Conservation (phyloP, 148 eudicot species). For the Fallopia convolvulus region DNA sequence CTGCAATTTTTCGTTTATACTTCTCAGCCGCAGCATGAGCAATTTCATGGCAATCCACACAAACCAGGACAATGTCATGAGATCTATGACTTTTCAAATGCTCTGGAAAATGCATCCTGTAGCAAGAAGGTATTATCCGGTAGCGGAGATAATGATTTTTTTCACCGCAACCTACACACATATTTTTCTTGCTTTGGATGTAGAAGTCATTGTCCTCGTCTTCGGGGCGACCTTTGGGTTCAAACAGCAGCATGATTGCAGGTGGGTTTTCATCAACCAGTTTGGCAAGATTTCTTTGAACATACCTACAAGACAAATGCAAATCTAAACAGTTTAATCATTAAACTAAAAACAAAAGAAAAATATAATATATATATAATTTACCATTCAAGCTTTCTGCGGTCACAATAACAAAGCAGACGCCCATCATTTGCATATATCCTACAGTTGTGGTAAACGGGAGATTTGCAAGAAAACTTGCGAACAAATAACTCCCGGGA, state of each 20-base stretch:
- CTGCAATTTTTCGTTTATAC: constrained; percentile 64
- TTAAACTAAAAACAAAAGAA: background rate
- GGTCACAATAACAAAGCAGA: constrained; percentile 86
- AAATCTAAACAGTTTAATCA: constrained; percentile 9
- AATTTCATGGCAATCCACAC: constrained; percentile 96
- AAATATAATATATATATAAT: constrained; percentile 13
- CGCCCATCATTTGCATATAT: constrained; percentile 96
- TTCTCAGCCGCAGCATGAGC: constrained; percentile 97
- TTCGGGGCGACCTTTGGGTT: constrained; percentile 98
- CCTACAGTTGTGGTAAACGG: constrained; percentile 95
- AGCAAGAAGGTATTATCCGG: constrained; percentile 95
- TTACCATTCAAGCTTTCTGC: constrained; percentile 93
- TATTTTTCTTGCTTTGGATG: constrained; percentile 88
- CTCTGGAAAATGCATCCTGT: constrained; percentile 97
- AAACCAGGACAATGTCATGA: constrained; percentile 94
- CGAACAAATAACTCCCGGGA: constrained; percentile 83
- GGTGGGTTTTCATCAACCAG: constrained; percentile 83
- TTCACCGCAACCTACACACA: constrained; percentile 97
- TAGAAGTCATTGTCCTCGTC: constrained; percentile 94
- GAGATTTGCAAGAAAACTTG: constrained; percentile 95
- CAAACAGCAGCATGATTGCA: constrained; percentile 84
- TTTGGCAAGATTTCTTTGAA: constrained; percentile 73
- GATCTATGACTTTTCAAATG: constrained; percentile 97
- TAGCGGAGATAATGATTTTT: constrained; percentile 87
- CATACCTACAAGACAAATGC: constrained; percentile 46